These are phyloP conservation scores for Graphilbum ipis-grandicollis DNA, from an alignment of 2,329 filamentous ascomycete species.

Conservation along the genomic window DNA sequence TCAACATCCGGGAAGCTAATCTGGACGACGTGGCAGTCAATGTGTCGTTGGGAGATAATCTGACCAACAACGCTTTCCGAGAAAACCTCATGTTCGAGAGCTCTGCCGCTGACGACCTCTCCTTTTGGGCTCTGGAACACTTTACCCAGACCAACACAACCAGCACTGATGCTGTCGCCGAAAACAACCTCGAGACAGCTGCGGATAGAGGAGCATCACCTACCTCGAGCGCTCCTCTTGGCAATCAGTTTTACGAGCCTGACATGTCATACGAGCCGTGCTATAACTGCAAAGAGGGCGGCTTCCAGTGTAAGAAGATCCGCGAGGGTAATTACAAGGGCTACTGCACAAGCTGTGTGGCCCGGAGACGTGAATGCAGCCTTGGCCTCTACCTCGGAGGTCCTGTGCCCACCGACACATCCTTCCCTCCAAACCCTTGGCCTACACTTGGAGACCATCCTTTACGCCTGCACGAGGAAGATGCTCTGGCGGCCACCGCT, in stretches of 20 bases:
- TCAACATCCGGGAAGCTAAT: not conserved
- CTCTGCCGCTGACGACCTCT: slow-evolving; percentile 40
- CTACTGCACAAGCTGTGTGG: slow-evolving; percentile 46
- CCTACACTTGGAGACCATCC: slow-evolving; percentile 25
- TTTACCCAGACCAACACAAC: slow-evolving; percentile 23
- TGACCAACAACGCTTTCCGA: slow-evolving; percentile 10
- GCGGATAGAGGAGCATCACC: too few relatives aligned
- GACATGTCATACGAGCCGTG: too few relatives aligned
- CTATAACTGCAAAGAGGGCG: slow-evolving; percentile 29
- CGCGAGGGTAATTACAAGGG: slow-evolving; percentile 40
- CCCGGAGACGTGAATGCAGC: slow-evolving; percentile 40
- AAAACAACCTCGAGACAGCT: not conserved
- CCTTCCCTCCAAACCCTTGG: slow-evolving; percentile 28
- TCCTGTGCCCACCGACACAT: slow-evolving; percentile 16
- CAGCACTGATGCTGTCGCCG: slow-evolving; percentile 2
- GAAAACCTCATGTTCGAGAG: slow-evolving; percentile 35
- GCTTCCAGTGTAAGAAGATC: slow-evolving; percentile 43
- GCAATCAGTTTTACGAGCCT: too few relatives aligned
- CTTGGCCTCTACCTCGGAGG: slow-evolving; percentile 22
- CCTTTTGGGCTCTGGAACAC: slow-evolving; percentile 41
- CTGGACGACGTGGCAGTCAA: not conserved
- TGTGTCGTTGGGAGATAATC: not conserved
- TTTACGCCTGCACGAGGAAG: slow-evolving; percentile 21
- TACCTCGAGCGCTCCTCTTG: too few relatives aligned
- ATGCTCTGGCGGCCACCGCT: slow-evolving; percentile 4